Evolutionary conservation across 2,329 filamentous ascomycete genomes (phyloP).

Genomic region (Falciphora oryzae): DNA sequence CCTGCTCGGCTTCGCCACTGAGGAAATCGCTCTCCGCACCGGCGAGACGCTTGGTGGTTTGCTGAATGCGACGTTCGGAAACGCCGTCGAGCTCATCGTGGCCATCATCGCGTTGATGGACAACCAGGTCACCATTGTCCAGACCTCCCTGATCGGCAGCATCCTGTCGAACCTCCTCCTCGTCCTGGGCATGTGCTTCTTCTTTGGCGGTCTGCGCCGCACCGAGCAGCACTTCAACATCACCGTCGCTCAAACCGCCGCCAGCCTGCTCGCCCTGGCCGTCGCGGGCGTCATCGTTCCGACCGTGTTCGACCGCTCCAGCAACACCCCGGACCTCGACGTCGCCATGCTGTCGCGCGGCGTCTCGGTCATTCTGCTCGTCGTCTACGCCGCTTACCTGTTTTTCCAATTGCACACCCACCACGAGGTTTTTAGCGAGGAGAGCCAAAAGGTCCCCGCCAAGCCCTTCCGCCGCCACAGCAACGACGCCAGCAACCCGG

Average conservation of each 20-base stretch:
- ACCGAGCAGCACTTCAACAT: slow-evolving; percentile 86
- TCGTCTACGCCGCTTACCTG: slow-evolving; percentile 80
- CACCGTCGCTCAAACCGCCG: slow-evolving; percentile 84
- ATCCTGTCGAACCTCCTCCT: slow-evolving; percentile 88
- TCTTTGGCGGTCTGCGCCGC: slow-evolving; percentile 75
- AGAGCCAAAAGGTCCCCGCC: slow-evolving; percentile 70
- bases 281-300: slow-evolving; percentile 83
- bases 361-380: slow-evolving; percentile 71
- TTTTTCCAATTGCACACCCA: slow-evolving; percentile 91
- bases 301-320: slow-evolving; percentile 67
- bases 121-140: slow-evolving; percentile 71
- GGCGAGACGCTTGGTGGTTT: slow-evolving; percentile 83
- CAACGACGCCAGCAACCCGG: slow-evolving; percentile 22
- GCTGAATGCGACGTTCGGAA: slow-evolving; percentile 80
- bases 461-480: slow-evolving; percentile 37
- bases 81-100: slow-evolving; percentile 74
- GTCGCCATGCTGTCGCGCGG: slow-evolving; percentile 64
- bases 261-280: slow-evolving; percentile 67
- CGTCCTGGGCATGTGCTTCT: slow-evolving; percentile 89
- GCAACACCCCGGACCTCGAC: slow-evolving; percentile 34
- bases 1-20: slow-evolving; percentile 76
- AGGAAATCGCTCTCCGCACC: slow-evolving; percentile 74
- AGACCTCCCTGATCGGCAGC: slow-evolving; percentile 86
- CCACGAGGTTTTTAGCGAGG: slow-evolving; percentile 69
- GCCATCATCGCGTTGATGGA: slow-evolving; percentile 75